A percentile compares a stretch with the other conserved stretches of the same genome.
Conservation (phyloP, 371 early-diverging fungal species). For the Nematocida parisii region DNA sequence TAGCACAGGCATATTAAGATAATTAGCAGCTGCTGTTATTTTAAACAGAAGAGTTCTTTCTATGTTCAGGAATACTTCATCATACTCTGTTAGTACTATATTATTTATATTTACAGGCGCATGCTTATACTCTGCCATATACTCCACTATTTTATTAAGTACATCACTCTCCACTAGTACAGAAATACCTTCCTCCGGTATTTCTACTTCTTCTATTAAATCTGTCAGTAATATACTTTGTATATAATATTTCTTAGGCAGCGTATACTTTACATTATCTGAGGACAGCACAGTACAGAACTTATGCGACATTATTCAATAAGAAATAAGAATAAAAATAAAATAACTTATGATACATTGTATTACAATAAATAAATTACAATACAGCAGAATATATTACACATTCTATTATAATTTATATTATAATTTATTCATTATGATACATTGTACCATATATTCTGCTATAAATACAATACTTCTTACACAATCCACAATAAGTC, state of each 20-base stretch:
- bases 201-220: conserved; percentile 13
- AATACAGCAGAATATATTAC: too few relatives aligned
- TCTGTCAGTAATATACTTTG: conserved; percentile 38
- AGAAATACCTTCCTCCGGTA: not conserved
- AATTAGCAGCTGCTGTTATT: conserved; percentile 59
- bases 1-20: conserved; percentile 64
- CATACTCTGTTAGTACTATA: conserved; percentile 50
- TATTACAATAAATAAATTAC: too few relatives aligned
- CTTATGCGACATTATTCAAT: too few relatives aligned
- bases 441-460: not conserved
- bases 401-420: too few relatives aligned
- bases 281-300: not conserved
- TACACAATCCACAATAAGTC: not conserved
- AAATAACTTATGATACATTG: too few relatives aligned
- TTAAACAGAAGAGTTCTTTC: conserved; percentile 48
- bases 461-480: not conserved
- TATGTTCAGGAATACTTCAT: conserved; percentile 54
- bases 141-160: conserved; percentile 42
- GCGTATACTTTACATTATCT: conserved; percentile 12
- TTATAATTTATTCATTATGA: too few relatives aligned
- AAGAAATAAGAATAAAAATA: too few relatives aligned
- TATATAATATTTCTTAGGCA: conserved; percentile 6
- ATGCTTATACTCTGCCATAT: conserved; percentile 15
- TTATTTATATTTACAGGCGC: conserved; percentile 32
- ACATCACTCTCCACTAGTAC: conserved; percentile 21